These are phyloP conservation scores for Fusarium sambucinum DNA, from an alignment of 2,329 filamentous ascomycete genomes.

Conservation along the genomic window DNA sequence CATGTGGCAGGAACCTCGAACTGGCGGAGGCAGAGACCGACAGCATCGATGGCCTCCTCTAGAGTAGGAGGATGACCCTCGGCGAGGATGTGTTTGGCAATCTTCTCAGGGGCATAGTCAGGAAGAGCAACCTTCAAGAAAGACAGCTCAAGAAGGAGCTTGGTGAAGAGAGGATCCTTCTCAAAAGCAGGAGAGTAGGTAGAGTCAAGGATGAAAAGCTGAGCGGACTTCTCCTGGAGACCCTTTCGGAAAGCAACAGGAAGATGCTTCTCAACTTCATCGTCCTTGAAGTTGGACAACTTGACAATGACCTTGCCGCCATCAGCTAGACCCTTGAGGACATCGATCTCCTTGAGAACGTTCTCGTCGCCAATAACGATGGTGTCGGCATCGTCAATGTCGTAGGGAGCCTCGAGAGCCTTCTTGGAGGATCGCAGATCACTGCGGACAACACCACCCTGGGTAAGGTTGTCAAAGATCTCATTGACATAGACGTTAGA, in stretches of 20 bases:
- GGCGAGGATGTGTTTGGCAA: slow-evolving; percentile 73
- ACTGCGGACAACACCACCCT: slow-evolving; percentile 83
- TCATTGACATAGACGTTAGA: slow-evolving; percentile 72
- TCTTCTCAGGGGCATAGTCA: slow-evolving; percentile 69
- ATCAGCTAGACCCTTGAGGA: slow-evolving; percentile 76
- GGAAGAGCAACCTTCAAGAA: slow-evolving; percentile 84
- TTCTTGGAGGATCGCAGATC: slow-evolving; percentile 88
- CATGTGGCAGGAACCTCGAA: slow-evolving; percentile 84
- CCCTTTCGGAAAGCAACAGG: slow-evolving; percentile 76
- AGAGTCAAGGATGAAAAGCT: slow-evolving; percentile 82
- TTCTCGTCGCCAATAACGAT: slow-evolving; percentile 83
- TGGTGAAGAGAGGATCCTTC: slow-evolving; percentile 72
- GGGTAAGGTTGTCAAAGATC: slow-evolving; percentile 73
- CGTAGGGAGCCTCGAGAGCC: slow-evolving; percentile 86
- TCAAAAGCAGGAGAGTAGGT: slow-evolving; percentile 75
- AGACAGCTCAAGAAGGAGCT: slow-evolving; percentile 80
- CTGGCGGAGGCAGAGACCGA: slow-evolving; percentile 77
- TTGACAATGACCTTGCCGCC: slow-evolving; percentile 81
- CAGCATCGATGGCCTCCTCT: slow-evolving; percentile 71
- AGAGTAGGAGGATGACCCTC: slow-evolving; percentile 65
- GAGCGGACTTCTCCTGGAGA: slow-evolving; percentile 75
- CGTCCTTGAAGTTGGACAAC: slow-evolving; percentile 83
- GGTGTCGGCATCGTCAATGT: slow-evolving; percentile 82
- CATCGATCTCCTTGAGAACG: slow-evolving; percentile 81
- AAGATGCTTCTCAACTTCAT: slow-evolving; percentile 90